phyloP scores from a whole-genome alignment of 148 eudicot genomes.

The Fagopyrum tataricum region DNA sequence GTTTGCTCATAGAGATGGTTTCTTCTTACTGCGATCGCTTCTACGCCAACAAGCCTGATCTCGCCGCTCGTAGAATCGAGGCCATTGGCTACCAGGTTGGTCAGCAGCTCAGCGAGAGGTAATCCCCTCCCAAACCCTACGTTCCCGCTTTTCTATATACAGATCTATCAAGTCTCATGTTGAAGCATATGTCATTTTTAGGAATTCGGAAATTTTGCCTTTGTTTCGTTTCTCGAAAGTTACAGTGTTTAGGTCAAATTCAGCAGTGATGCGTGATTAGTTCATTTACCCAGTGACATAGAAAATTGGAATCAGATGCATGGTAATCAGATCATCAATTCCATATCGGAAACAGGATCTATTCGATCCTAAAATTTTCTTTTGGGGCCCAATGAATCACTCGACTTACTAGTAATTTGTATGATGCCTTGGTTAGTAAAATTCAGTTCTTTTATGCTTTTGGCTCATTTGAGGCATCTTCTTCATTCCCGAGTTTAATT shows the following conservation, averaged over 20 bases:
- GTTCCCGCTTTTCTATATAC: neutral
- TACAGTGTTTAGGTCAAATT: neutral
- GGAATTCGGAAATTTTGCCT: neutral
- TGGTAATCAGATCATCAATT: neutral
- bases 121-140: constrained; percentile 3
- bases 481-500: no score
- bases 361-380: neutral
- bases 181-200: neutral
- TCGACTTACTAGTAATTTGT: neutral
- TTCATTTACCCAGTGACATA: neutral
- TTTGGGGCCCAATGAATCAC: neutral
- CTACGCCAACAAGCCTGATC: constrained; percentile 85
- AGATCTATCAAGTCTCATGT: neutral
- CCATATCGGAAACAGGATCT: neutral
- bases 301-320: neutral
- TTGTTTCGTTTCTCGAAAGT: neutral
- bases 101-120: constrained; percentile 93
- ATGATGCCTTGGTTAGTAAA: neutral
- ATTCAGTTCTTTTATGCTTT: neutral
- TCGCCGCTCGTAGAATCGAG: constrained; percentile 96
- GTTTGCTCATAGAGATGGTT: constrained; percentile 71
- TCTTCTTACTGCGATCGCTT: constrained; percentile 61
- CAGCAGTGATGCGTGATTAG: neutral
- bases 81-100: constrained; percentile 94
- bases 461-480: neutral